Evolutionary conservation across 2,329 filamentous ascomycete species (phyloP).

Genomic region (Fusarium burgessii): DNA sequence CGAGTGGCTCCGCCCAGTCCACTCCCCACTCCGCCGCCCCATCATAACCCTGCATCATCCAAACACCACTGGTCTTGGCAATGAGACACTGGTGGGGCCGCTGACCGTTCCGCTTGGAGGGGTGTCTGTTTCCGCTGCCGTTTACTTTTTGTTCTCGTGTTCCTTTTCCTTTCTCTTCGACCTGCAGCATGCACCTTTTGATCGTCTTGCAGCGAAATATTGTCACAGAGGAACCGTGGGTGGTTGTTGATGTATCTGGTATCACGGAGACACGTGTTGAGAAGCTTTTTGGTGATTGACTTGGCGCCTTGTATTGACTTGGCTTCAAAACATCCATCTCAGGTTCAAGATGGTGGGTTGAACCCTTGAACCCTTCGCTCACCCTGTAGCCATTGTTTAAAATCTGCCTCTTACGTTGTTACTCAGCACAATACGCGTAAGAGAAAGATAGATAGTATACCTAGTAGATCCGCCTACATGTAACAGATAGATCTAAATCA

Average conservation of each 20-base stretch:
- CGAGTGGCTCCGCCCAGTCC: constrained; percentile 34
- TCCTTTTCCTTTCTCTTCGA: not conserved
- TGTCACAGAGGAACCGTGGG: constrained; percentile 28
- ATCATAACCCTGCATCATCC: constrained; percentile 16
- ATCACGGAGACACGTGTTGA: constrained; percentile 11
- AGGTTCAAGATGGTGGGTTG: not conserved
- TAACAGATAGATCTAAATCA: constrained; percentile 5
- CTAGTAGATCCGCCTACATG: not conserved
- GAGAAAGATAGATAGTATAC: not conserved
- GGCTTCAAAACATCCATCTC: constrained; percentile 12
- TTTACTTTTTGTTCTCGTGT: constrained; percentile 1
- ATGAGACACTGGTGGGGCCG: constrained; percentile 32
- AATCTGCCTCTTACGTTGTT: constrained; percentile 2
- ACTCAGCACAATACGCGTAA: constrained; percentile 7
- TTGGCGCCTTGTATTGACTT: constrained; percentile 23
- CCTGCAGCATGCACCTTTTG: constrained; percentile 15
- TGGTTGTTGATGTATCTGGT: constrained; percentile 4
- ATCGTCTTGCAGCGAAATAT: constrained; percentile 17
- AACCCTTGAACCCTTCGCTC: constrained; percentile 1
- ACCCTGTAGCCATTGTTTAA: constrained; percentile 10
- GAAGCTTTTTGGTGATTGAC: constrained; percentile 26
- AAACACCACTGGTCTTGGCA: constrained; percentile 24
- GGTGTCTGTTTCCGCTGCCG: constrained; percentile 26
- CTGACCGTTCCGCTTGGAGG: constrained; percentile 33
- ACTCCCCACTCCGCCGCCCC: constrained; percentile 27